Evolutionary conservation across 257 asterid species (phyloP).

Genomic region (Nicotiana otophora): DNA sequence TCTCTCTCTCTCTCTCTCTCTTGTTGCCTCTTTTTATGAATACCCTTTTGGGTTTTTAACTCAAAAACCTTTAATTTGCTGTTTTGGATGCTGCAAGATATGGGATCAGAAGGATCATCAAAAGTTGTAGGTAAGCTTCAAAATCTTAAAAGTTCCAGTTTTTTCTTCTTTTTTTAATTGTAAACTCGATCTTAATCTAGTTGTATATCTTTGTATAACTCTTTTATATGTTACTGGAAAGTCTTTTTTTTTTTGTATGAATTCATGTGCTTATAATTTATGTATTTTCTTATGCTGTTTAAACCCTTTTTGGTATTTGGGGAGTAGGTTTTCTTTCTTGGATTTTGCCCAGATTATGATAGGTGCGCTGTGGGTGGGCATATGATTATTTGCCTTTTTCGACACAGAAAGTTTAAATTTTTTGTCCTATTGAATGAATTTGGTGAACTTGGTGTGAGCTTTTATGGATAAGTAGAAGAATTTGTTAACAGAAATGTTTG

Average conservation of each 20-base stretch:
- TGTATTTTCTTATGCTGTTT: neutral
- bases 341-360: neutral
- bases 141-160: neutral
- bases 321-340: neutral
- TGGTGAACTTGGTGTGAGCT: neutral
- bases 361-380: neutral
- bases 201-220: neutral
- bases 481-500: neutral
- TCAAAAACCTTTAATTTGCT: neutral
- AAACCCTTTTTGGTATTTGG: neutral
- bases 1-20: neutral
- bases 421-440: neutral
- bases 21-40: neutral
- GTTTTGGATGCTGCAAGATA: slow-evolving; percentile 29
- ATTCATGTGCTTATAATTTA: neutral
- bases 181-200: neutral
- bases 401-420: neutral
- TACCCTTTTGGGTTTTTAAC: neutral
- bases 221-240: neutral
- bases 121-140: slow-evolving; percentile 58
- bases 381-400: neutral
- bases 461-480: neutral
- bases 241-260: neutral
- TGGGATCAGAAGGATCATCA: slow-evolving; percentile 65
- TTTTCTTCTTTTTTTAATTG: neutral